Conservation (phyloP, 1,139 yeast species). For the Protomyces inundatus region DNA sequence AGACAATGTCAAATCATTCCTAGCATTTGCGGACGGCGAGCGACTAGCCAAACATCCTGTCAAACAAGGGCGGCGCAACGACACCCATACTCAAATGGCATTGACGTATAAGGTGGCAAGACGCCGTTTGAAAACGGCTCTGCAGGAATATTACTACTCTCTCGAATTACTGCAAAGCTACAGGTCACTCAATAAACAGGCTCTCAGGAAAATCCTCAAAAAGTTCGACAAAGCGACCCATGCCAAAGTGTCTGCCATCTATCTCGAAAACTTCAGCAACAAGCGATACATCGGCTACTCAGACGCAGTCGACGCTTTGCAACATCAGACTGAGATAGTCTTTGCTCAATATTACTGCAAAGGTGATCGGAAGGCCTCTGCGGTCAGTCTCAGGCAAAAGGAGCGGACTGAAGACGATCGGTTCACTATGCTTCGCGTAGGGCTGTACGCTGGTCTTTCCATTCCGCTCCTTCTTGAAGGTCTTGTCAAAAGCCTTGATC, state of each 20-base stretch:
- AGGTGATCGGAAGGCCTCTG: slow-evolving; percentile 67
- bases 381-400: slow-evolving; percentile 61
- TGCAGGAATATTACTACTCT: slow-evolving; percentile 73
- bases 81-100: slow-evolving; percentile 28
- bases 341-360: slow-evolving; percentile 64
- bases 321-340: slow-evolving; percentile 59
- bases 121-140: slow-evolving; percentile 67
- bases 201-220: slow-evolving; percentile 79
- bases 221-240: slow-evolving; percentile 75
- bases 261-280: slow-evolving; percentile 54
- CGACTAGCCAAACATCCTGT: not conserved
- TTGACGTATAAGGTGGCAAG: slow-evolving; percentile 51
- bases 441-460: slow-evolving; percentile 64
- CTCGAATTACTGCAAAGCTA: slow-evolving; percentile 73
- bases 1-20: slow-evolving; percentile 6
- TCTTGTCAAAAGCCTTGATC: slow-evolving; percentile 47
- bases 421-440: slow-evolving; percentile 42
- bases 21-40: slow-evolving; percentile 11
- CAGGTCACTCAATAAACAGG: slow-evolving; percentile 74
- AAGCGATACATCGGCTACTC: slow-evolving; percentile 56
- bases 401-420: slow-evolving; percentile 45
- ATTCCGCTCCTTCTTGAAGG: slow-evolving; percentile 58
- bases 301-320: slow-evolving; percentile 59
- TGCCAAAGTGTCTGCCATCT: slow-evolving; percentile 48
- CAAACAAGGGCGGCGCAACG: slow-evolving; percentile 16